Base-by-base conservation (phyloP, 2,329 filamentous ascomycete species). In the Claviceps pusilla region DNA sequence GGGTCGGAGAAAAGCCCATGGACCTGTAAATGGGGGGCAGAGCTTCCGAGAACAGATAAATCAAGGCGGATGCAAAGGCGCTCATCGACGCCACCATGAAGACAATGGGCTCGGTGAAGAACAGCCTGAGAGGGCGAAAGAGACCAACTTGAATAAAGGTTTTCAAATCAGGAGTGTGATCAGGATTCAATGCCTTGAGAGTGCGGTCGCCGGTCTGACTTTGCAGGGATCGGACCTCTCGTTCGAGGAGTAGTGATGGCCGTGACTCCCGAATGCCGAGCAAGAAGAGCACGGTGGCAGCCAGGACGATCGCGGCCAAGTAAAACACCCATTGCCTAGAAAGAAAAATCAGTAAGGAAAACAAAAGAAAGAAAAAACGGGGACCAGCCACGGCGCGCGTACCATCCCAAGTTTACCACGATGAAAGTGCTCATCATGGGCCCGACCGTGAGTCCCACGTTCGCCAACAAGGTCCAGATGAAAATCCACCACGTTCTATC, bases 61-160 rank as follows among this genome's bases (percentile, higher is more conserved):
- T 33, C 7, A 51, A 24, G 28, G 37, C 49, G 3, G 49, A 31
- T 5, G 49, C 49, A 14, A 51, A 51, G 7, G 49, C 49, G 49
- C 49, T 51, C 16, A 51, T 51, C 11, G 39, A 11, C 28, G 49
- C 10, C 3, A 51, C 49, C 49, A 51, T 43, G 37, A 51, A 51
- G 39, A 51, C 49, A 19, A 51, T 51, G 24, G 49, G 49, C 39
- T 51, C 49, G 28, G 49, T 51, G 49, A 51, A 51, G 39, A 51
- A 51, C 19, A 51, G 49, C 39, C 19, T 16, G 28, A 51, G 4
- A 16, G 49, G 49, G 12, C 49, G 49, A 11, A 31, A 51, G 4
- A 51, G 39, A 12, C 37, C 49, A 19, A 43, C 39, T 10, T 51
- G 49, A 3, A 43, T 28, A 43, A 51, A 51, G 3, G 49, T 51